Conservation (phyloP, 352 stramenopile genomes). For the Elongisporangium undulatum region DNA sequence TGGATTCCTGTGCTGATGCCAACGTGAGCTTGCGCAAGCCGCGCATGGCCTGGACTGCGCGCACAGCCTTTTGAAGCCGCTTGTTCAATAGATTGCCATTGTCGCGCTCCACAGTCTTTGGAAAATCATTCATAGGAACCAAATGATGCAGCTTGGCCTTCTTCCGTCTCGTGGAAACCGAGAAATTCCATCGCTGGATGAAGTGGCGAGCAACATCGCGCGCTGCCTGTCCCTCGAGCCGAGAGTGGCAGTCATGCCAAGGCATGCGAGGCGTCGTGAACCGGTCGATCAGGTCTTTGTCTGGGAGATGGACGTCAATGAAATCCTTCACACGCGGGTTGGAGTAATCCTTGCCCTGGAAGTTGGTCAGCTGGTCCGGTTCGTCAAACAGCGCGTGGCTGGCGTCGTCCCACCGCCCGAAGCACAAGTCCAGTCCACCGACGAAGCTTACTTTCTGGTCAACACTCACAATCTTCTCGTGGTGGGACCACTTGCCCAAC, state of each 20-base stretch:
- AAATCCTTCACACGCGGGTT: constrained; percentile 86
- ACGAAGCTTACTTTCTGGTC: constrained; percentile 89
- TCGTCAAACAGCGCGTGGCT: constrained; percentile 71
- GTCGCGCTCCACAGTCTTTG: constrained; percentile 27
- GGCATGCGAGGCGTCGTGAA: constrained; percentile 70
- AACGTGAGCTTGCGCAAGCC: constrained; percentile 15
- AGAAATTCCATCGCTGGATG: constrained; percentile 88
- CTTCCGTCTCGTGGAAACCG: constrained; percentile 76
- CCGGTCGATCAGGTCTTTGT: constrained; percentile 78
- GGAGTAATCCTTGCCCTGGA: constrained; percentile 81
- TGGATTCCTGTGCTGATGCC: constrained; percentile 2
- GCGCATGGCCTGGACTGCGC: constrained; percentile 48
- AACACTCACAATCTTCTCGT: constrained; percentile 91
- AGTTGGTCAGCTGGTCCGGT: constrained; percentile 38
- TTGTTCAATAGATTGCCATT: constrained; percentile 37
- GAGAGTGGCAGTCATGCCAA: constrained; percentile 84
- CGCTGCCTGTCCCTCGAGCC: constrained; percentile 71
- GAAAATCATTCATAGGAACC: constrained; percentile 69
- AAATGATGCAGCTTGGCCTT: constrained; percentile 68
- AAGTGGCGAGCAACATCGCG: constrained; percentile 84
- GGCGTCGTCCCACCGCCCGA: constrained; percentile 83
- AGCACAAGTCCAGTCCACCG: constrained; percentile 88
- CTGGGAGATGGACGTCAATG: constrained; percentile 64
- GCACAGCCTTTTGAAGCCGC: constrained; percentile 62
- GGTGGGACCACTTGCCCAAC: constrained; percentile 86